phyloP scores from a whole-genome alignment of 768 basidiomycete genomes.

The Termitomyces sp. region DNA sequence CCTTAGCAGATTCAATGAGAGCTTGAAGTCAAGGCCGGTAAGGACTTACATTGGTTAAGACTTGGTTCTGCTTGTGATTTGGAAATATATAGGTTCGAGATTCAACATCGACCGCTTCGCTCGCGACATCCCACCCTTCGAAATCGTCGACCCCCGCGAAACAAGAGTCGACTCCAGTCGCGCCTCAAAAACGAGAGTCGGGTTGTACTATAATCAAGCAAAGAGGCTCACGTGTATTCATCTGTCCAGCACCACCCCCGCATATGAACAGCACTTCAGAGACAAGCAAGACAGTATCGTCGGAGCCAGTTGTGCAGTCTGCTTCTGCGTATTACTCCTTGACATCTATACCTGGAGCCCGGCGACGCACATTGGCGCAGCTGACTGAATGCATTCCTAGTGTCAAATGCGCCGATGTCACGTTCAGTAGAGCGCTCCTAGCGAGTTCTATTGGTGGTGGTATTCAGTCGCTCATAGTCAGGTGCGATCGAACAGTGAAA shows the following conservation, averaged over 20 bases:
- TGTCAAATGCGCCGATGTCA: constrained; percentile 17
- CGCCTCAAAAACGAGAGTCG: neutral
- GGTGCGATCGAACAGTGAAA: constrained; percentile 17
- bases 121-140: neutral
- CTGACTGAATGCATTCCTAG: constrained; percentile 22
- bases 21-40: neutral
- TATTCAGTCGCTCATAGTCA: constrained; percentile 30
- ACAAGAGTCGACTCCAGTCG: neutral
- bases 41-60: neutral
- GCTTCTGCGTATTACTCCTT: neutral
- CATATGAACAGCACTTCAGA: neutral
- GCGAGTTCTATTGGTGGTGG: constrained; percentile 32
- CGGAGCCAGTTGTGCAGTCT: neutral
- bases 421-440: constrained; percentile 35
- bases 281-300: neutral
- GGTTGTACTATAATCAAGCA: neutral
- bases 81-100: neutral
- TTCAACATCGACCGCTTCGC: neutral
- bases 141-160: neutral
- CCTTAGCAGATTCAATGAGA: neutral
- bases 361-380: constrained; percentile 17
- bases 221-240: neutral
- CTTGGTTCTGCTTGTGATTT: neutral
- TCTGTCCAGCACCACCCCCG: neutral
- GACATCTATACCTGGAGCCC: constrained; percentile 13